Conservation (phyloP, 148 eudicot species). For the Limonium bicolor region DNA sequence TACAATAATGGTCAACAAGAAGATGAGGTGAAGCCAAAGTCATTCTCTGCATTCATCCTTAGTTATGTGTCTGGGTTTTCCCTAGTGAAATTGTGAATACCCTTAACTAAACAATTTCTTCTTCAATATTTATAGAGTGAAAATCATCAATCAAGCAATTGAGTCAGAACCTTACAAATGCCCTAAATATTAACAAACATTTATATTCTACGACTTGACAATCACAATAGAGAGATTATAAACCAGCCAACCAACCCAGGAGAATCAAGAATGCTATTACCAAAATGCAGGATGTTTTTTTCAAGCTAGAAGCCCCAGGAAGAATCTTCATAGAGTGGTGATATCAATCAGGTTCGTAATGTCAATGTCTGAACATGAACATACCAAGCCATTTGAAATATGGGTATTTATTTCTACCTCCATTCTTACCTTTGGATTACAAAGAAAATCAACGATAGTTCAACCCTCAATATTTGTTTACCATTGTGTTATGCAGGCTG, state of each 20-base stretch:
- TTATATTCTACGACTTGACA: too few relatives aligned
- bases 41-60: too few relatives aligned
- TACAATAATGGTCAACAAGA: too few relatives aligned
- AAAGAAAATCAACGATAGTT: constrained; percentile 27
- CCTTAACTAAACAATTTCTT: too few relatives aligned
- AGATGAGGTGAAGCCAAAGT: too few relatives aligned
- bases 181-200: too few relatives aligned
- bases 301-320: constrained; percentile 17
- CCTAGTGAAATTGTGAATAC: too few relatives aligned
- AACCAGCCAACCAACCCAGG: not conserved
- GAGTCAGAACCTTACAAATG: too few relatives aligned
- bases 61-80: too few relatives aligned
- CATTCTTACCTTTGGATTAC: constrained; percentile 21
- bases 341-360: constrained; percentile 30
- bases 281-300: not conserved
- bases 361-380: constrained; percentile 30
- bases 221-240: too few relatives aligned
- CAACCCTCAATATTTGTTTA: constrained; percentile 22
- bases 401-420: constrained; percentile 21
- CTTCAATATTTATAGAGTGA: too few relatives aligned
- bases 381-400: constrained; percentile 30
- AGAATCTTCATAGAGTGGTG: constrained; percentile 24
- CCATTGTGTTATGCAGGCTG: constrained; percentile 36
- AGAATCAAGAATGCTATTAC: not conserved
- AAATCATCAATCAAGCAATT: too few relatives aligned